Evolutionary conservation across 306 rosid species (phyloP).

Genomic region (Sicyos edulis): DNA sequence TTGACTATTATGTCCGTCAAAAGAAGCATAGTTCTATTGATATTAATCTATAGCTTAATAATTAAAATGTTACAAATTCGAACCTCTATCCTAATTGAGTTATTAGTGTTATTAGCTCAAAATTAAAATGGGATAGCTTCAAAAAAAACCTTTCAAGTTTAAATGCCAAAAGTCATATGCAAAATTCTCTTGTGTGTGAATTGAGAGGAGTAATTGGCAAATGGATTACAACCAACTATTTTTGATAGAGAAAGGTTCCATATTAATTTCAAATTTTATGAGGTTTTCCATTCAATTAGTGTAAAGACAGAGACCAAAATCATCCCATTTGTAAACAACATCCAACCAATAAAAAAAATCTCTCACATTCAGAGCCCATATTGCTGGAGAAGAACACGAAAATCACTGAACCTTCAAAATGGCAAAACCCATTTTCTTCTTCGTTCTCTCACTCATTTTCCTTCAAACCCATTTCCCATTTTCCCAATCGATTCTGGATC

Average conservation of each 20-base stretch:
- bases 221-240: not conserved
- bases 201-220: not conserved
- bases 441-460: constrained; percentile 32
- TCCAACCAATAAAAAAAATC: constrained; percentile 12
- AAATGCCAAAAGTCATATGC: not conserved
- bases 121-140: too few species aligned
- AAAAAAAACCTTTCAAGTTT: too few species aligned
- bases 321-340: not conserved
- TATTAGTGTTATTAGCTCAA: too few species aligned
- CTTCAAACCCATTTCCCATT: constrained; percentile 37
- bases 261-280: not conserved
- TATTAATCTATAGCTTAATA: too few species aligned
- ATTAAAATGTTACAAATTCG: too few species aligned
- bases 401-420: constrained; percentile 20
- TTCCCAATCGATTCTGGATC: constrained; percentile 47
- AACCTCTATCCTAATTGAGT: too few species aligned
- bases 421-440: constrained; percentile 2
- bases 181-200: not conserved
- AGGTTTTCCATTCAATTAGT: not conserved
- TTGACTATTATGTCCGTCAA: too few species aligned
- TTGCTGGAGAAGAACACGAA: constrained; percentile 24
- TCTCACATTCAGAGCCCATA: constrained; percentile 12
- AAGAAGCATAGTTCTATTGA: too few species aligned
- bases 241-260: not conserved
- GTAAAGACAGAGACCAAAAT: not conserved